A percentile compares a stretch with the other conserved stretches of the same genome.
These are phyloP conservation scores for Blastobotrys attinorum DNA, from an alignment of 805 yeast genomes.

Conservation along the genomic window DNA sequence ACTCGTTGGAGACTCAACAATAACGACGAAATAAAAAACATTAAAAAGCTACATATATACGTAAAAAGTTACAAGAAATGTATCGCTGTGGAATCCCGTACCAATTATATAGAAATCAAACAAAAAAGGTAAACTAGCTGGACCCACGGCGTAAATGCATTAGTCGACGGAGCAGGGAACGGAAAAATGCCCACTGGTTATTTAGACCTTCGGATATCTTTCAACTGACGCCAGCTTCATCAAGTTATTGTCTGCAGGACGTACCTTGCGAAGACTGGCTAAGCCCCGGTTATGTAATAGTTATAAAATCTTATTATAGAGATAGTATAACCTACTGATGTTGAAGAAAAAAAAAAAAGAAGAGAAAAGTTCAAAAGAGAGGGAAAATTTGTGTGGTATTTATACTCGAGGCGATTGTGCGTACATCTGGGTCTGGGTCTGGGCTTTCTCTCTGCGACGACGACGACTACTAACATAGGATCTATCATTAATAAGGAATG, in stretches of 20 bases:
- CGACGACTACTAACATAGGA: no score
- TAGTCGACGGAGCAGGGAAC: constrained; percentile 33
- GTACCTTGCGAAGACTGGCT: constrained; percentile 9
- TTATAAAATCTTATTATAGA: constrained; percentile 22
- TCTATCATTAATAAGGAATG: no score
- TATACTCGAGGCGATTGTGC: no score
- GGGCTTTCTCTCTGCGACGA: no score
- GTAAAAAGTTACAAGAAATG: constrained; percentile 17
- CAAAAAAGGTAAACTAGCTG: constrained; percentile 19
- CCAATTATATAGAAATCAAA: constrained; percentile 8
- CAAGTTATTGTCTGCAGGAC: constrained; percentile 16
- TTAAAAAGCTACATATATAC: neutral
- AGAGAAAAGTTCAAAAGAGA: neutral
- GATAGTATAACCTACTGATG: constrained; percentile 27
- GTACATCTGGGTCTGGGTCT: no score
- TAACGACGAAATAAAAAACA: constrained; percentile 4
- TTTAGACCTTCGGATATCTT: constrained; percentile 20
- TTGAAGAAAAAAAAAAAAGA: constrained; percentile 12
- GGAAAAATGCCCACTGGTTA: constrained; percentile 28
- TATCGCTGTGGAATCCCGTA: constrained; percentile 27
- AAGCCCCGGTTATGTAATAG: constrained; percentile 17
- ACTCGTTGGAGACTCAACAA: no score
- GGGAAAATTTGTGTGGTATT: neutral
- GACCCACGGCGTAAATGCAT: constrained; percentile 21
- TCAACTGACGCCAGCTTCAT: constrained; percentile 19